phyloP scores from a whole-genome alignment of 1,284 basidiomycete genomes.

The Apiotrichum akiyoshidainum region DNA sequence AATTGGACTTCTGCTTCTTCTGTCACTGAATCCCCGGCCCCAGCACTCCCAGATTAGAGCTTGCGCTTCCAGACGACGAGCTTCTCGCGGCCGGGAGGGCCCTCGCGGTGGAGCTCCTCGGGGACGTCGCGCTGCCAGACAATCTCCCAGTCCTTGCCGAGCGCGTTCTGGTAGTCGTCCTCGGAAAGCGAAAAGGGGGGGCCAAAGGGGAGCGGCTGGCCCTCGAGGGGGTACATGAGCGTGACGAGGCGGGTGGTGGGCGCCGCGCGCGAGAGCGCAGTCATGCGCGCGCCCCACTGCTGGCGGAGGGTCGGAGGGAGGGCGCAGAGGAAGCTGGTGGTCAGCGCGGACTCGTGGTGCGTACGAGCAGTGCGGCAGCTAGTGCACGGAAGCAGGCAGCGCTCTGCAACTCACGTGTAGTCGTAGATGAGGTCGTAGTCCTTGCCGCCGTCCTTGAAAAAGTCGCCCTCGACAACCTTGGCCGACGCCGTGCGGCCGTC shows the following conservation, averaged over 20 bases:
- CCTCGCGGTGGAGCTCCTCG: conserved; percentile 46
- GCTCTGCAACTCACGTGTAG: conserved; percentile 58
- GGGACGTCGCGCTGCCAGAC: conserved; percentile 60
- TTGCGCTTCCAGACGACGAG: conserved; percentile 21
- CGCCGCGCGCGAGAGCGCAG: conserved; percentile 58
- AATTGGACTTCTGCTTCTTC: too few species aligned
- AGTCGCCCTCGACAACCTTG: conserved; percentile 55
- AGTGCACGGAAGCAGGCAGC: neutral
- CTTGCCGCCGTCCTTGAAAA: conserved; percentile 56
- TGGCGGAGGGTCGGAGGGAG: conserved; percentile 59
- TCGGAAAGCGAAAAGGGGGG: conserved; percentile 64
- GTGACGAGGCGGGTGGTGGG: conserved; percentile 60
- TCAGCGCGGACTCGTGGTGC: conserved; percentile 9
- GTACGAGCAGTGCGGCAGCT: neutral
- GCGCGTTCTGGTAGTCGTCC: conserved; percentile 59
- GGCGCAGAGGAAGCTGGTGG: conserved; percentile 64
- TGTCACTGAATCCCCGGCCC: neutral
- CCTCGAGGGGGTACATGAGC: conserved; percentile 56
- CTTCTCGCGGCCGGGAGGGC: conserved; percentile 18
- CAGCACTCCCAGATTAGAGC: neutral
- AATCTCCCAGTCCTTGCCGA: conserved; percentile 52
- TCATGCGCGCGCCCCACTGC: conserved; percentile 62
- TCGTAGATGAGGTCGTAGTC: conserved; percentile 63
- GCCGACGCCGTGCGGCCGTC: conserved; percentile 21
- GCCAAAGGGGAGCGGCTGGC: conserved; percentile 47